These are phyloP conservation scores for Magnaporthiopsis incrustans DNA, from an alignment of 2,329 filamentous ascomycete species.

Conservation along the genomic window DNA sequence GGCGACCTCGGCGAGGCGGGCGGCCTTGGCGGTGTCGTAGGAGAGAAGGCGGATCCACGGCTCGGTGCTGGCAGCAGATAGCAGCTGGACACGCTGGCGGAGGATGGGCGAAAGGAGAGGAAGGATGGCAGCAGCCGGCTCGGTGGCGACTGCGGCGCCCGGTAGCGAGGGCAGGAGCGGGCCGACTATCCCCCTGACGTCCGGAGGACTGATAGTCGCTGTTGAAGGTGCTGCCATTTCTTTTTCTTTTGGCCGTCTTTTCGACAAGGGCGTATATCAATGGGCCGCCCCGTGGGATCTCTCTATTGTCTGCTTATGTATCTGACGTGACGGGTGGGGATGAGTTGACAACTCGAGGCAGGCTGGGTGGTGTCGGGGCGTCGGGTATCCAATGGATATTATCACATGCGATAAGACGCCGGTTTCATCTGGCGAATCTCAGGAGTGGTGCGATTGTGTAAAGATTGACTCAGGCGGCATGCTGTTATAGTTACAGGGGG, in stretches of 20 bases:
- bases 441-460: not conserved
- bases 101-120: constrained; percentile 58
- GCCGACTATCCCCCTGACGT: constrained; percentile 40
- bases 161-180: constrained; percentile 53
- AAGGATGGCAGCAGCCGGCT: constrained; percentile 48
- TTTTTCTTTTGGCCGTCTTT: not conserved
- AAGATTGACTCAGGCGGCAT: not conserved
- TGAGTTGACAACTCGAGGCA: not conserved
- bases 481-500: not conserved
- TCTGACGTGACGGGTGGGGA: not conserved
- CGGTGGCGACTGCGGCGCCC: constrained; percentile 47
- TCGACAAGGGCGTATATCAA: not conserved
- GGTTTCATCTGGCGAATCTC: not conserved
- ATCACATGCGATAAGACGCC: not conserved
- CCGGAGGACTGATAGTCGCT: constrained; percentile 31
- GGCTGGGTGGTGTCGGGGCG: not conserved
- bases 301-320: not conserved
- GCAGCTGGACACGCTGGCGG: constrained; percentile 56
- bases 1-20: constrained; percentile 53
- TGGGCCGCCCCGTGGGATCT: not conserved
- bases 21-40: constrained; percentile 52
- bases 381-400: not conserved
- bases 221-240: not conserved
- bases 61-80: constrained; percentile 47
- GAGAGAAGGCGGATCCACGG: constrained; percentile 68